phyloP scores from a whole-genome alignment of 805 yeast species.

The Tetrapisispora arboricola region DNA sequence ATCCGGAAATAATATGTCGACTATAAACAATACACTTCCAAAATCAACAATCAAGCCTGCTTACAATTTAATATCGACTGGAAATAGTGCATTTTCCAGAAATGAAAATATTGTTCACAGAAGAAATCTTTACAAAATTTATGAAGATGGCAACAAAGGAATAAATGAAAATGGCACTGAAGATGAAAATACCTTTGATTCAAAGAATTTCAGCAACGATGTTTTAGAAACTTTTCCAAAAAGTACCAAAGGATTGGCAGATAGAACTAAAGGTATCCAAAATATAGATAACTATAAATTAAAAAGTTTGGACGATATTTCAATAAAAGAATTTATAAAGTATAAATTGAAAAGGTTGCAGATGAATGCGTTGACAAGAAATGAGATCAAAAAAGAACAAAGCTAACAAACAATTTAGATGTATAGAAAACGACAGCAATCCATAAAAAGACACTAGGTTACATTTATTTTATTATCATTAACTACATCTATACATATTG shows the following conservation, averaged over 20 bases:
- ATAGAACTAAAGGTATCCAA: background rate
- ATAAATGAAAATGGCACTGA: too few relatives aligned
- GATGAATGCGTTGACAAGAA: background rate
- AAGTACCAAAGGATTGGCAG: background rate
- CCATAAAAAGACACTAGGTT: too few relatives aligned
- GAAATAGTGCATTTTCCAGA: background rate
- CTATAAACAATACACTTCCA: background rate
- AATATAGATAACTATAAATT: background rate
- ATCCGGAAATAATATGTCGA: background rate
- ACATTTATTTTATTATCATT: too few relatives aligned
- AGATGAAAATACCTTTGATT: too few relatives aligned
- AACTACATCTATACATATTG: too few relatives aligned
- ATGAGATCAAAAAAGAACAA: background rate
- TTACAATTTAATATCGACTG: background rate
- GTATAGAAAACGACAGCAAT: too few relatives aligned
- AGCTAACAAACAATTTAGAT: too few relatives aligned
- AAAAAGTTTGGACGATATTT: conserved; percentile 2
- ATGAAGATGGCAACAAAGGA: background rate
- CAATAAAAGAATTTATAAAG: conserved; percentile 1
- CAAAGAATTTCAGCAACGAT: too few relatives aligned
- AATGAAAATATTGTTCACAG: background rate
- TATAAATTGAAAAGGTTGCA: conserved; percentile 2
- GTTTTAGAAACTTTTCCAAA: too few relatives aligned
- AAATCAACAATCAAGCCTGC: conserved; percentile 1
- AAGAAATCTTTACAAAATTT: background rate